Base-by-base conservation (phyloP, 116 monocot species). In the Cymodocea nodosa region DNA sequence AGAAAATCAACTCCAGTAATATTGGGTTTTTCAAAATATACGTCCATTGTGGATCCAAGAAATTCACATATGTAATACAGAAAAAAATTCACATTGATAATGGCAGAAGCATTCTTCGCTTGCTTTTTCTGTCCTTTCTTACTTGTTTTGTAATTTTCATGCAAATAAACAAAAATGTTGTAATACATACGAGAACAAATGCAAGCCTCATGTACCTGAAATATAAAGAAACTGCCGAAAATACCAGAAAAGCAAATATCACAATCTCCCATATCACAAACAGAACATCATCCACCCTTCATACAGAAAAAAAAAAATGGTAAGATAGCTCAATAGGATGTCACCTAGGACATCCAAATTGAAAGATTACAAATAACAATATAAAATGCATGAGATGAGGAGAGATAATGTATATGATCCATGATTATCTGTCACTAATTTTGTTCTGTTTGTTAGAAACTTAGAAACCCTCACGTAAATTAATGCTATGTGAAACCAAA, bases 91-190 rank as follows among this genome's bases (percentile, higher is more conserved):
- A 91, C 91, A 91, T 91, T 52, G 91, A 91, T 30, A 91, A 73
- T 13, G 91, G 91, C 25, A 91, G 78, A 53, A 91, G 86, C 84
- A 86, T 75, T 69, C 79, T 80, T 68, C 83, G 71, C 73, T 82
- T 91, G 61, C 77, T 82, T 71, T 76, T 91, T 71, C 72, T 82
- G 69, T 82, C 69, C 49, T 81, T 74, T 60, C 81, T 81, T 60
- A 81, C 71, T 74, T 82, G 70, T 78, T 82, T 83, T 52, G 76
- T 72, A 40, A 91, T 75, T 80, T 71, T 86, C 84, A 82, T 78
- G 70, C 74, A 76, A 13, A 81, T 50, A 37, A 84, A 67, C 71
- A 82, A 60, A 40, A 80, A 25, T 37, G 74, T 52, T 30, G 80
- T 76, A 17, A 78, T 22, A 51, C 72, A 82, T 61, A 80, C 61